These are phyloP conservation scores for Mimosa bimucronata DNA, from an alignment of 306 rosid species.

Conservation along the genomic window DNA sequence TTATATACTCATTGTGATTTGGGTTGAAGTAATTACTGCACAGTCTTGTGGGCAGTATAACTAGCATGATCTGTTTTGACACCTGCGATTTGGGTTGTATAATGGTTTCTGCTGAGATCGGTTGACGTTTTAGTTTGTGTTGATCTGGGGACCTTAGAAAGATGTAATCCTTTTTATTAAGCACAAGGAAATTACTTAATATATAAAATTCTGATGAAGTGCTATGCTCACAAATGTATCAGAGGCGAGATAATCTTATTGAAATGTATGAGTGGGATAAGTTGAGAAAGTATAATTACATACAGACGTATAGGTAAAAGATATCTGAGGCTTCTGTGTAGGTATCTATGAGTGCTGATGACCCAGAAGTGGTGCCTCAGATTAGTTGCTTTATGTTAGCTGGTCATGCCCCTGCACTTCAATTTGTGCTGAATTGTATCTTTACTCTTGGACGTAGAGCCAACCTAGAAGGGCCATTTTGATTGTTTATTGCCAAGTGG, in stretches of 20 bases:
- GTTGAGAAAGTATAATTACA: background rate
- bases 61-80: background rate
- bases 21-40: background rate
- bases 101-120: background rate
- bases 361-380: background rate
- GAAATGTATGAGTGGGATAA: background rate
- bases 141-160: background rate
- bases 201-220: slow-evolving; percentile 14
- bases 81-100: background rate
- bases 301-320: background rate
- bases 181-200: background rate
- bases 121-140: background rate
- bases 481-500: background rate
- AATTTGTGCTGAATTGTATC: background rate
- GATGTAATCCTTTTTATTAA: background rate
- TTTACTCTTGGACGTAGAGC: slow-evolving; percentile 8
- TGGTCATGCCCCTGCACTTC: background rate
- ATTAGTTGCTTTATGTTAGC: slow-evolving; percentile 6
- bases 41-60: background rate
- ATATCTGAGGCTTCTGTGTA: slow-evolving; percentile 15
- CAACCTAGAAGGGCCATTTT: background rate
- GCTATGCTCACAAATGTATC: background rate
- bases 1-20: background rate
- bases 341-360: background rate
- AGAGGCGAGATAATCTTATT: background rate